Evolutionary conservation across 2,329 filamentous ascomycete species (phyloP).

Genomic region (Alternaria hordeiaustralica): DNA sequence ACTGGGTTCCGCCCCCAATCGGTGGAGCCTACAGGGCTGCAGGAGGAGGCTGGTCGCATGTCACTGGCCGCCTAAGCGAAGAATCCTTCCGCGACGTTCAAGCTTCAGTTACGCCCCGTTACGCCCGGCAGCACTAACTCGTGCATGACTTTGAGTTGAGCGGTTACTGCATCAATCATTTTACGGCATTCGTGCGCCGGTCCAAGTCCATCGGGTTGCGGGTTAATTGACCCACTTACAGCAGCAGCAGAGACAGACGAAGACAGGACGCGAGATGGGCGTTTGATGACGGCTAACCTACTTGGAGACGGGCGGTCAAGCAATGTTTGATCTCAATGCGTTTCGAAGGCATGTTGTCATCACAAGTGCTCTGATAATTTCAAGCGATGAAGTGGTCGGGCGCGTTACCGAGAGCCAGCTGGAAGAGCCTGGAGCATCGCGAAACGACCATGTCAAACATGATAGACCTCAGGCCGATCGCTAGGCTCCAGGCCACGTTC

Average conservation of each 20-base stretch:
- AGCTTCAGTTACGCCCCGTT: conserved; percentile 25
- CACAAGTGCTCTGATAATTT: not conserved
- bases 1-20: conserved; percentile 18
- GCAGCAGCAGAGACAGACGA: conserved; percentile 7
- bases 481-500: conserved; percentile 3
- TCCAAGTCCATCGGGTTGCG: not conserved
- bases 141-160: conserved; percentile 16
- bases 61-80: conserved; percentile 21
- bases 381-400: not conserved
- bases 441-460: not conserved
- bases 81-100: conserved; percentile 24
- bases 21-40: conserved; percentile 14
- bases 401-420: not conserved
- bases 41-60: conserved; percentile 5
- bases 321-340: not conserved
- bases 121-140: conserved; percentile 15
- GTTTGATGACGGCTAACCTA: conserved; percentile 28
- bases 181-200: not conserved
- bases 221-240: conserved; percentile 9
- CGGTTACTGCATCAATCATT: conserved; percentile 26
- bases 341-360: not conserved
- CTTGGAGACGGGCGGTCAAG: conserved; percentile 1
- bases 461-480: not conserved
- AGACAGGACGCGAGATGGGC: conserved; percentile 13
- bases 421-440: not conserved